Evolutionary conservation across 2,329 filamentous ascomycete genomes (phyloP), one percentile per base, ranked within the genome.

Genomic region (Knoxdaviesia proteae): DNA sequence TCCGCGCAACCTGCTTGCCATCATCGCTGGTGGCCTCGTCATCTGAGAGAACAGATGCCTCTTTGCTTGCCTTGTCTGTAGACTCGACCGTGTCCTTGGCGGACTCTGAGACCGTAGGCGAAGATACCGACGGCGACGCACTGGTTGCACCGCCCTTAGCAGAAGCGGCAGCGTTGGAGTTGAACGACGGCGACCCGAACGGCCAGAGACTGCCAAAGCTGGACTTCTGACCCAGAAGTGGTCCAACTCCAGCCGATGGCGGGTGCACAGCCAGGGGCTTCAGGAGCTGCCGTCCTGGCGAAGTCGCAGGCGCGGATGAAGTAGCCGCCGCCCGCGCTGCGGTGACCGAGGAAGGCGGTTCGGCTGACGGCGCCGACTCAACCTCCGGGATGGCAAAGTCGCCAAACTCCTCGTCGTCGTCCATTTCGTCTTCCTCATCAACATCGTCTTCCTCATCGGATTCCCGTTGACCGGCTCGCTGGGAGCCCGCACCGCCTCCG

Each of bases 341-440:
- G 8, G 35, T 34, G 6, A 31, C 37, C n/a, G n/a, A 5, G 6
- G 20, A 31, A 7, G 6, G 6, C 6, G 20, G 6, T 30, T n/a
- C 32, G 6, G 39, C 4, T 33, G 39, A 34, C 32, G 31, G 32
- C 39, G 32, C 46, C 50, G 51, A 38, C 49, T 58, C 61, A 41
- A 67, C 60, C 53, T 77, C 74, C 7, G 74, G 69, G 60, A 80
- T 73, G 48, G 73, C 74, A 49, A 80, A 80, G 45, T 80, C 77
- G 9, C 75, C 77, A 58, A 80, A 72, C 50, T 77, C 75, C 47
- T 80, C 74, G 36, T 75, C 72, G 32, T 73, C 68, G 31, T 46
- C 20, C 20, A 20, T 20, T 20, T 20, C 20, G 5, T 73, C 68
- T 8, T 71, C 65, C 34, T 64, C 62, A 9, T 68, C 69, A 34